Percentiles rank a stretch among this genome's conserved stretches.
phyloP scores from a whole-genome alignment of 208 protist genomes.

The Leishmania tarentolae region DNA sequence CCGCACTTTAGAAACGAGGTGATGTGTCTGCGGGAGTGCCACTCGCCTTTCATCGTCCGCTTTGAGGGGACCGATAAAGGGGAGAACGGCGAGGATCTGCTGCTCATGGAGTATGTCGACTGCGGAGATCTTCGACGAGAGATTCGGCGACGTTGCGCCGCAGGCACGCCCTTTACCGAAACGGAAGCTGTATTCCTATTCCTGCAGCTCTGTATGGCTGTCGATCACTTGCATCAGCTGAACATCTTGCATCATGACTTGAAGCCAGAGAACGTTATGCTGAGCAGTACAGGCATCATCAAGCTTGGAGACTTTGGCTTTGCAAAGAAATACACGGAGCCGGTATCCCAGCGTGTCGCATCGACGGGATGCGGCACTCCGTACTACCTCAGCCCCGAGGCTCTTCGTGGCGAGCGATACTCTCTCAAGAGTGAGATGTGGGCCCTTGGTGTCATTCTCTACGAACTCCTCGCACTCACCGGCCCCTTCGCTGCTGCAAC shows the following conservation, averaged over 20 bases:
- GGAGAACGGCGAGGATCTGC: constrained; percentile 44
- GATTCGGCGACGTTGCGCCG: constrained; percentile 43
- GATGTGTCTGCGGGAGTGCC: constrained; percentile 34
- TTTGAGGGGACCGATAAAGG: constrained; percentile 25
- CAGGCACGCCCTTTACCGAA: constrained; percentile 40
- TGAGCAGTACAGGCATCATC: constrained; percentile 66
- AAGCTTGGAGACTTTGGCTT: constrained; percentile 88
- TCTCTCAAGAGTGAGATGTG: constrained; percentile 91
- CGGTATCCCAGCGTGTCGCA: constrained; percentile 40
- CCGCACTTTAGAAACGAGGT: constrained; percentile 33
- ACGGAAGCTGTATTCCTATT: constrained; percentile 61
- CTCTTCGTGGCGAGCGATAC: constrained; percentile 85
- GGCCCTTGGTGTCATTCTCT: constrained; percentile 75
- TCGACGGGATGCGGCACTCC: constrained; percentile 73
- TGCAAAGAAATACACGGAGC: constrained; percentile 41
- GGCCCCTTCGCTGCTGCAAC: constrained; percentile 67
- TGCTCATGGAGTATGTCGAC: constrained; percentile 82
- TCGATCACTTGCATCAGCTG: constrained; percentile 77
- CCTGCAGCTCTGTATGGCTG: constrained; percentile 65
- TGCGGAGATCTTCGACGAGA: constrained; percentile 65
- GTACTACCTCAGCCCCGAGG: constrained; percentile 91
- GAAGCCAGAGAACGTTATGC: constrained; percentile 91
- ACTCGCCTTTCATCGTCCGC: constrained; percentile 30
- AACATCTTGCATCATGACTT: constrained; percentile 91
- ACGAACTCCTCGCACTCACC: constrained; percentile 70